phyloP scores from a whole-genome alignment of 2,329 filamentous ascomycete genomes.

The Tothia fuscella region DNA sequence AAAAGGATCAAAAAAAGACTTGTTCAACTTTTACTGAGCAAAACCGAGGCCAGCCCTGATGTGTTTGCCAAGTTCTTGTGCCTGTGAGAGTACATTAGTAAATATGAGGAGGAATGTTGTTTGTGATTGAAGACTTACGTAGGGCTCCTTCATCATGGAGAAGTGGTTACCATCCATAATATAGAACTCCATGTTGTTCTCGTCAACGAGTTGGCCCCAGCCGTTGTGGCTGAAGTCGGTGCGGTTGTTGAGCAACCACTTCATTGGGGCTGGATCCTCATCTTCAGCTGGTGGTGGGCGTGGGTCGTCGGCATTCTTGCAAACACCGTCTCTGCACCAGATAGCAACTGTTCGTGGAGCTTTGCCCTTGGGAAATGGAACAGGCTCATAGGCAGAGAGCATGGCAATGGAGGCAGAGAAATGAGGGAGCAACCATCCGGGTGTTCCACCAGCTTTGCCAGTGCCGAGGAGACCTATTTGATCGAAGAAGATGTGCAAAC shows the following conservation, averaged over 20 bases:
- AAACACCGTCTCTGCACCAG: conserved; percentile 65
- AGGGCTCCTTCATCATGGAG: conserved; percentile 58
- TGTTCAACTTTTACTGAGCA: neutral
- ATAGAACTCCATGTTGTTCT: conserved; percentile 48
- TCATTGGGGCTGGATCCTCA: conserved; percentile 42
- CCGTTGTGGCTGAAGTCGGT: conserved; percentile 59
- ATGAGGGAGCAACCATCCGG: conserved; percentile 62
- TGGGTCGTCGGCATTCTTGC: conserved; percentile 52
- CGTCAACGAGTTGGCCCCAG: conserved; percentile 54
- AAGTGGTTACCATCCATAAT: conserved; percentile 66
- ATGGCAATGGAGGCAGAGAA: conserved; percentile 58
- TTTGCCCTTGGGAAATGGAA: conserved; percentile 46
- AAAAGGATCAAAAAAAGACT: too few relatives aligned
- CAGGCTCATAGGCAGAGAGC: conserved; percentile 56
- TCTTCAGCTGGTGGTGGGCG: conserved; percentile 50
- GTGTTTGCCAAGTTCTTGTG: conserved; percentile 8
- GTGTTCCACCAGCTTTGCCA: conserved; percentile 45
- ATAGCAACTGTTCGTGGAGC: conserved; percentile 53
- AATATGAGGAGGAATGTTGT: neutral
- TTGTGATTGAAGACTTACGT: conserved; percentile 17
- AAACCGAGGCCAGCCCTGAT: conserved; percentile 8
- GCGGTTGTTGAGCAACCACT: conserved; percentile 61
- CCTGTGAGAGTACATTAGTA: conserved; percentile 4
- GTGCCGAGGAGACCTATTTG: conserved; percentile 60
- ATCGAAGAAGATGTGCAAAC: conserved; percentile 61